Conservation (phyloP, 169 alveolate genomes). For the Plasmodium falciparum region DNA sequence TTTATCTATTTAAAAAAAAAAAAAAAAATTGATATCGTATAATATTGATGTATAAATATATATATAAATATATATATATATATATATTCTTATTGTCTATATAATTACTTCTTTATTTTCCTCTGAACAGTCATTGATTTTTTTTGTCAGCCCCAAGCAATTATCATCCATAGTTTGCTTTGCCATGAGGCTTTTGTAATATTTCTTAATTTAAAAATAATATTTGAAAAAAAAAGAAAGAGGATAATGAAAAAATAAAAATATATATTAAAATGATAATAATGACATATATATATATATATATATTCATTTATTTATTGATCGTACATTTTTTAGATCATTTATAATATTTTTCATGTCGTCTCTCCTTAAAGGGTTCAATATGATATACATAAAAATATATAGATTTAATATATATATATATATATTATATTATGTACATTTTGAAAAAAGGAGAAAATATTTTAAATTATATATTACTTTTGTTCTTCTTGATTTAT, state of each 20-base stretch:
- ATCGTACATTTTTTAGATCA: slow-evolving; percentile 59
- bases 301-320: neutral
- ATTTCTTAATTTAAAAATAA: slow-evolving; percentile 21
- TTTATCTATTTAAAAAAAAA: slow-evolving; percentile 52
- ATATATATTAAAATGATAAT: neutral
- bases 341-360: slow-evolving; percentile 47
- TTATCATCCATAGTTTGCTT: slow-evolving; percentile 37
- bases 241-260: neutral
- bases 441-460: neutral
- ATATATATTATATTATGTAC: too few relatives aligned
- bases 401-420: neutral
- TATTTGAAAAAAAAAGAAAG: neutral
- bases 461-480: slow-evolving; percentile 16
- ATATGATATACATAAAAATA: neutral
- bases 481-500: slow-evolving; percentile 35
- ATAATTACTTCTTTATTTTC: slow-evolving; percentile 14
- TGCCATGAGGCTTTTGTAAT: slow-evolving; percentile 33
- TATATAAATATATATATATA: neutral
- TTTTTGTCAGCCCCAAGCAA: slow-evolving; percentile 20
- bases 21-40: too few relatives aligned
- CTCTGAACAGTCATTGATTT: neutral
- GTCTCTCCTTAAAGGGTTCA: slow-evolving; percentile 25
- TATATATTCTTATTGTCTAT: slow-evolving; percentile 3
- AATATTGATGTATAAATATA: neutral
- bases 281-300: neutral